Conservation (phyloP, 495 filamentous ascomycete species). For the Venustampulla echinocandica region DNA sequence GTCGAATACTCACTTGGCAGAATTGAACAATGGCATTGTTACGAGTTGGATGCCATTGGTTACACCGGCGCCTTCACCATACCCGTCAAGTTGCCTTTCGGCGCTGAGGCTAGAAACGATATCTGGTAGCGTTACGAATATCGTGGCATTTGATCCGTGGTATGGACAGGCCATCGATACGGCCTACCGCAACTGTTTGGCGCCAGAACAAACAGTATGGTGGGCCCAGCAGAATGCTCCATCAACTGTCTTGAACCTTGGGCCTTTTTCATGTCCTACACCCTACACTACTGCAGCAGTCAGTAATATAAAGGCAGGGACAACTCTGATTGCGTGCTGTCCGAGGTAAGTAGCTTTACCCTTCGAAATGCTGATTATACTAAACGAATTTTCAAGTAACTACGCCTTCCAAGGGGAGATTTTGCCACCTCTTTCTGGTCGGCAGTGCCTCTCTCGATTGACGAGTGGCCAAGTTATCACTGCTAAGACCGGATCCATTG, state of each 20-base stretch:
- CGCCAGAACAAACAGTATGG: background rate
- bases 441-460: background rate
- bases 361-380: background rate
- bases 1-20: background rate
- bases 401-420: background rate
- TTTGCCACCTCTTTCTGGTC: background rate
- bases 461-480: slow-evolving; percentile 1
- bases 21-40: background rate
- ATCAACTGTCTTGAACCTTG: background rate
- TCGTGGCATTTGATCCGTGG: background rate
- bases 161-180: background rate
- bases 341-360: background rate
- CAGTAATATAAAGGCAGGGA: background rate
- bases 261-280: background rate
- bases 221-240: background rate
- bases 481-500: background rate
- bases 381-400: background rate
- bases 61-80: background rate
- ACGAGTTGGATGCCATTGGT: background rate
- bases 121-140: background rate
- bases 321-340: background rate
- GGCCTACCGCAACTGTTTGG: background rate
- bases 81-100: background rate
- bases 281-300: background rate
- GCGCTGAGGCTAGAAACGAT: background rate